phyloP scores from a whole-genome alignment of 2,329 filamentous ascomycete species.

The Cordyceps pruinosa region DNA sequence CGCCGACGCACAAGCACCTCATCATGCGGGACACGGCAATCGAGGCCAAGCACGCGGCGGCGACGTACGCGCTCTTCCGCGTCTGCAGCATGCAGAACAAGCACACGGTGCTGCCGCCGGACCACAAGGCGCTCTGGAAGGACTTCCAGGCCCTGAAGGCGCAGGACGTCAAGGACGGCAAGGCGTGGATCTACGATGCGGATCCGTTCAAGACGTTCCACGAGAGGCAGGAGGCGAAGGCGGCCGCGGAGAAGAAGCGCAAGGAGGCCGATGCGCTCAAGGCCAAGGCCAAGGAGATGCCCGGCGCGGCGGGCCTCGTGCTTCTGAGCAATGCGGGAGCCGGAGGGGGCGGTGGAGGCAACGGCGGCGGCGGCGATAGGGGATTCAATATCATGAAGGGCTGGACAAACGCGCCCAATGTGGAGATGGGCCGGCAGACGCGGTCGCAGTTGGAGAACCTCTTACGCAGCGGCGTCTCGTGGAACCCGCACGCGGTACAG shows the following conservation, averaged over 20 bases:
- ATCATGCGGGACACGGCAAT: constrained; percentile 71
- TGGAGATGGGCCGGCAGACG: constrained; percentile 84
- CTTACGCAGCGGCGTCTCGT: constrained; percentile 69
- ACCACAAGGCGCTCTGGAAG: constrained; percentile 87
- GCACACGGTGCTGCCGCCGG: constrained; percentile 87
- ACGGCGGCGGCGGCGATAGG: constrained; percentile 8
- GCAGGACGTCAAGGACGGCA: constrained; percentile 69
- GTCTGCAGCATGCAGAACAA: constrained; percentile 95
- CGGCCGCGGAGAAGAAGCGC: constrained; percentile 69
- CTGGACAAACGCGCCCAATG: constrained; percentile 80
- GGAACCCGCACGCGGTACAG: constrained; percentile 74
- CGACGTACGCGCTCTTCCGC: constrained; percentile 83
- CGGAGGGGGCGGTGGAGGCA: background rate
- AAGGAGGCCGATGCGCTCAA: constrained; percentile 61
- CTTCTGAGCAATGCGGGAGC: constrained; percentile 40
- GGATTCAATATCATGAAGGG: constrained; percentile 52
- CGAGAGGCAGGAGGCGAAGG: constrained; percentile 73
- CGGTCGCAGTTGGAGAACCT: constrained; percentile 72
- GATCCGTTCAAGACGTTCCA: constrained; percentile 81
- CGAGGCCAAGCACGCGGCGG: constrained; percentile 89
- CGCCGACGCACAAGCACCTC: constrained; percentile 67
- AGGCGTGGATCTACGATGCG: constrained; percentile 85
- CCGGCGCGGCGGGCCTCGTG: constrained; percentile 49
- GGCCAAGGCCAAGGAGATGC: constrained; percentile 60
- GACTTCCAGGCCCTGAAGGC: constrained; percentile 79